Conservation (phyloP, 2,329 filamentous ascomycete genomes). For the Trichoderma endophyticum region DNA sequence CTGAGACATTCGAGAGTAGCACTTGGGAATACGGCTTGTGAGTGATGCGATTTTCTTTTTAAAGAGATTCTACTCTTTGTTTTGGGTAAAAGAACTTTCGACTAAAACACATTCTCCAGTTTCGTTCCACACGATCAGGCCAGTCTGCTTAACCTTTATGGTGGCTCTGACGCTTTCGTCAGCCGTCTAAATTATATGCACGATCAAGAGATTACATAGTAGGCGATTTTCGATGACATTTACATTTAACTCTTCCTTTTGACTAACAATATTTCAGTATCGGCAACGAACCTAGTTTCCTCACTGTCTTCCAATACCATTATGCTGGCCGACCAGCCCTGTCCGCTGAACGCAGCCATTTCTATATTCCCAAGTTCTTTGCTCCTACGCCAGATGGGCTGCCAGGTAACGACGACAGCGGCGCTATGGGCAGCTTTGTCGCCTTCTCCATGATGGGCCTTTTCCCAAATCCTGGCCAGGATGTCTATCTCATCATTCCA, state of each 20-base stretch:
- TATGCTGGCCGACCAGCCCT: conserved; percentile 62
- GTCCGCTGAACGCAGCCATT: conserved; percentile 54
- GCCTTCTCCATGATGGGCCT: conserved; percentile 67
- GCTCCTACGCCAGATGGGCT: conserved; percentile 56
- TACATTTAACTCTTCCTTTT: background rate
- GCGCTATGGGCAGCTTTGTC: conserved; percentile 67
- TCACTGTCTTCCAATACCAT: conserved; percentile 66
- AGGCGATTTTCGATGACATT: background rate
- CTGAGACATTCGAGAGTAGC: conserved; percentile 70
- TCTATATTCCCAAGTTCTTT: conserved; percentile 64
- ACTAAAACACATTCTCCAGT: conserved; percentile 25
- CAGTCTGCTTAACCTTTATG: conserved; percentile 55
- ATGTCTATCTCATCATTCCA: conserved; percentile 68
- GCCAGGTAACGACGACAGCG: conserved; percentile 68
- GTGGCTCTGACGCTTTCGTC: conserved; percentile 56
- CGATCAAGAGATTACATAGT: conserved; percentile 49
- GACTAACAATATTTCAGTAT: conserved; percentile 50
- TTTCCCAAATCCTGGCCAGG: conserved; percentile 65
- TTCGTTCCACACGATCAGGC: conserved; percentile 55
- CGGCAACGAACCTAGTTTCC: conserved; percentile 60
- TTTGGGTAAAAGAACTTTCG: background rate
- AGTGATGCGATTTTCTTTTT: conserved; percentile 24
- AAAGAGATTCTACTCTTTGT: too few relatives aligned
- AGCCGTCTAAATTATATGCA: conserved; percentile 63
- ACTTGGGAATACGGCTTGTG: conserved; percentile 72